Evolutionary conservation across 768 basidiomycete species (phyloP).

Genomic region (Leccinum broughii): DNA sequence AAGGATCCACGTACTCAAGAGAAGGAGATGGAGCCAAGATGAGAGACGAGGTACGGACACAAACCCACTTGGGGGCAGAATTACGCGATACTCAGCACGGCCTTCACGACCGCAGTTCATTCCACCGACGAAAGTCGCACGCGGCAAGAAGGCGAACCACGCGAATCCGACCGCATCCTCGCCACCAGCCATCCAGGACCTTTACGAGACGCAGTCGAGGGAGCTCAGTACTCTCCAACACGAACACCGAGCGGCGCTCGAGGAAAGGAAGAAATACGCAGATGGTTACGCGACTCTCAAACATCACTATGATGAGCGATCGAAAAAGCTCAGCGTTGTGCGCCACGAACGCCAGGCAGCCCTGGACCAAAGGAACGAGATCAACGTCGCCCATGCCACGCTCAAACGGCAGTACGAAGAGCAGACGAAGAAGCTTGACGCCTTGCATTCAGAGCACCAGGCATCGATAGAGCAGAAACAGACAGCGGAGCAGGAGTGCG

Average conservation of each 20-base stretch:
- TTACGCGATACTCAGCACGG: neutral
- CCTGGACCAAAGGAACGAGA: constrained; percentile 6
- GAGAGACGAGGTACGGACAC: constrained; percentile 10
- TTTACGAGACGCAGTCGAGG: constrained; percentile 4
- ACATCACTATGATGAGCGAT: constrained; percentile 11
- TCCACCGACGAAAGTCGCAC: constrained; percentile 1
- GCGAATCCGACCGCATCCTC: neutral
- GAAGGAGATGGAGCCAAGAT: neutral
- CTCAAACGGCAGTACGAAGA: constrained; percentile 22
- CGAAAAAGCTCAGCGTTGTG: neutral
- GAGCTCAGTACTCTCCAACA: constrained; percentile 10
- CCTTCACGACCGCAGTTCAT: neutral
- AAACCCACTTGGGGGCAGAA: no score
- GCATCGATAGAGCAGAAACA: constrained; percentile 6
- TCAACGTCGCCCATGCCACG: constrained; percentile 10
- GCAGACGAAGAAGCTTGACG: constrained; percentile 11
- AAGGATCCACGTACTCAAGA: neutral
- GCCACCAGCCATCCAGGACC: neutral
- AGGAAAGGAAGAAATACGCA: constrained; percentile 12
- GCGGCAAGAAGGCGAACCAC: neutral
- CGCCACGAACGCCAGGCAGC: constrained; percentile 11
- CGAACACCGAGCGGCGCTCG: neutral
- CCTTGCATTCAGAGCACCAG: constrained; percentile 1
- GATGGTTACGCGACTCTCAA: neutral
- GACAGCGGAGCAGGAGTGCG: constrained; percentile 2